Conservation (phyloP, 2,329 filamentous ascomycete species). For the Ophiocordyceps camponoti-rufipedis region DNA sequence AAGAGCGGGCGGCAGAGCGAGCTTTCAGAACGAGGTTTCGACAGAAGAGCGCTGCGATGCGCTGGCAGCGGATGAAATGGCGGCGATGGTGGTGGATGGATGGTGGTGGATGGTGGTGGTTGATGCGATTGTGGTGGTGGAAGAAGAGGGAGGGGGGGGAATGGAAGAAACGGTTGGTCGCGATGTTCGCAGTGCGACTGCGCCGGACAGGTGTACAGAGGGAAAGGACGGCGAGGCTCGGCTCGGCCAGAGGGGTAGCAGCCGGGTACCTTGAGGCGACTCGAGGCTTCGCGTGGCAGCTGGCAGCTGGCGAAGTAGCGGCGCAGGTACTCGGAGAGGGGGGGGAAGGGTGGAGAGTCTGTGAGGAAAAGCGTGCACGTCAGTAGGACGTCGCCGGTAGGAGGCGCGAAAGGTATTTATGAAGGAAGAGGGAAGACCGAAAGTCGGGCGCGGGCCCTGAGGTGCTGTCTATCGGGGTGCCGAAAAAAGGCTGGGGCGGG, state of each 20-base stretch:
- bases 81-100: too few relatives aligned
- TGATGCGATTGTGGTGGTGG: too few relatives aligned
- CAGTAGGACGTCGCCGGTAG: slow-evolving; percentile 23
- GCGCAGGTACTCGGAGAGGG: slow-evolving; percentile 7
- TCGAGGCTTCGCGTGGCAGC: not conserved
- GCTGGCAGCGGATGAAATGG: too few relatives aligned
- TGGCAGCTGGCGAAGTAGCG: slow-evolving; percentile 1
- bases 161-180: not conserved
- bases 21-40: too few relatives aligned
- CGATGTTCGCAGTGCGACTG: not conserved
- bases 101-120: too few relatives aligned
- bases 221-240: not conserved
- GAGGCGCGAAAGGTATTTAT: slow-evolving; percentile 27
- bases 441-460: slow-evolving; percentile 15
- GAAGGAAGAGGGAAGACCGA: slow-evolving; percentile 15
- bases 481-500: slow-evolving; percentile 10
- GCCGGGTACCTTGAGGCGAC: not conserved
- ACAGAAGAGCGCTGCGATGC: too few relatives aligned
- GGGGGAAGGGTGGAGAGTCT: slow-evolving; percentile 15
- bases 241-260: not conserved
- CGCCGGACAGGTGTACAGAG: not conserved
- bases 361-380: slow-evolving; percentile 27
- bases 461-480: slow-evolving; percentile 20
- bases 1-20: too few relatives aligned
- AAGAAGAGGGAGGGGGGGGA: not conserved